These are phyloP conservation scores for Hanseniaspora lachancei DNA, from an alignment of 805 yeast species.

Conservation along the genomic window DNA sequence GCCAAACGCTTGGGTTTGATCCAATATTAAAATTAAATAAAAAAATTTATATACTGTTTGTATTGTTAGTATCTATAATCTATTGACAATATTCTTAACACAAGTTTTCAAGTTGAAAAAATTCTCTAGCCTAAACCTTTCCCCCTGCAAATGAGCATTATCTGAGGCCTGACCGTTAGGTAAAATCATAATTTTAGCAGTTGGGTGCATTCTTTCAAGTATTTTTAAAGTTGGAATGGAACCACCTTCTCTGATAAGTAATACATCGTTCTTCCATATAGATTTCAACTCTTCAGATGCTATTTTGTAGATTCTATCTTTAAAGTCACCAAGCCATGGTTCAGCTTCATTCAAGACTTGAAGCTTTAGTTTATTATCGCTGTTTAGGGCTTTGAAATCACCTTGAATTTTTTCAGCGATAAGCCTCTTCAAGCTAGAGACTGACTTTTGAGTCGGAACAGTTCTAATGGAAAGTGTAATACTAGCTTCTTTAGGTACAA, in stretches of 20 bases:
- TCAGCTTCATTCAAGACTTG: slow-evolving; percentile 74
- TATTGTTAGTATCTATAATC: slow-evolving; percentile 27
- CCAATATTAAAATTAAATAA: slow-evolving; percentile 8
- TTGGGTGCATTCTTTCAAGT: slow-evolving; percentile 56
- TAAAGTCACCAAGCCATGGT: slow-evolving; percentile 89
- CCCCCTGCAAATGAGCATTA: slow-evolving; percentile 85
- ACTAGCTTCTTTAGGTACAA: slow-evolving; percentile 69
- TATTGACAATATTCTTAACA: slow-evolving; percentile 39
- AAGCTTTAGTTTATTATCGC: slow-evolving; percentile 51
- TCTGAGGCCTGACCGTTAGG: slow-evolving; percentile 95
- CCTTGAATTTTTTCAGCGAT: slow-evolving; percentile 36
- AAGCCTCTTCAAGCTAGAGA: slow-evolving; percentile 40
- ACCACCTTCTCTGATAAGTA: slow-evolving; percentile 90
- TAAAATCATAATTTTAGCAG: slow-evolving; percentile 85
- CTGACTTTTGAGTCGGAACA: slow-evolving; percentile 69
- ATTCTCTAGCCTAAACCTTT: slow-evolving; percentile 66
- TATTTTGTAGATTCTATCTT: slow-evolving; percentile 57
- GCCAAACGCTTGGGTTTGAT: slow-evolving; percentile 44
- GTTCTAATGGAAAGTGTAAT: slow-evolving; percentile 72
- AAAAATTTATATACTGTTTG: background rate
- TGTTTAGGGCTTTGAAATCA: slow-evolving; percentile 37
- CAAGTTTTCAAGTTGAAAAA: slow-evolving; percentile 61
- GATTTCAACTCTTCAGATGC: slow-evolving; percentile 46
- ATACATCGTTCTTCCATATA: slow-evolving; percentile 70
- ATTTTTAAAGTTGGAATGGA: slow-evolving; percentile 84